Conservation (phyloP, 129 eudicot species). For the Logfia minima region DNA sequence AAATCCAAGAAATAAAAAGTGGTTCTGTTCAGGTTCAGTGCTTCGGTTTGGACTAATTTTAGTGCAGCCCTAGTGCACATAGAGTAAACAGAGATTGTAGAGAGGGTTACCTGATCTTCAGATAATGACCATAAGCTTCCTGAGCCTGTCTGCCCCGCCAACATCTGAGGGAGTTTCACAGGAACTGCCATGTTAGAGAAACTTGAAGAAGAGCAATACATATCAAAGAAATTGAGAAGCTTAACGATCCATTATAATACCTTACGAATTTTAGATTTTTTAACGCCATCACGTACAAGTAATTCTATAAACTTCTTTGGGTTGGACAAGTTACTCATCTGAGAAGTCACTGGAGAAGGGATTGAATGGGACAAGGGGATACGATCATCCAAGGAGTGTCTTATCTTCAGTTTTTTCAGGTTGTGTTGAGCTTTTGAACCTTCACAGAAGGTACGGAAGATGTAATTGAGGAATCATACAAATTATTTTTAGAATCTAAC, state of each 20-base stretch:
- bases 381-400: constrained; percentile 53
- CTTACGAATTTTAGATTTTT: constrained; percentile 67
- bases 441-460: constrained; percentile 21
- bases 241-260: constrained; percentile 27
- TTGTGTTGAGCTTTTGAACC: constrained; percentile 65
- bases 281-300: constrained; percentile 68
- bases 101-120: constrained; percentile 73
- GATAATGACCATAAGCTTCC: constrained; percentile 78
- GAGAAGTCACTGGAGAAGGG: constrained; percentile 75
- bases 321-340: constrained; percentile 82
- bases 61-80: background rate
- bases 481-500: background rate
- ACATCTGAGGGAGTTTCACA: constrained; percentile 38
- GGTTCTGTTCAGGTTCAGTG: background rate
- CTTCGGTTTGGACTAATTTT: background rate
- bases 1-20: too few species aligned
- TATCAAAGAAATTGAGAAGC: constrained; percentile 7
- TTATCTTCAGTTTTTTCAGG: constrained; percentile 62
- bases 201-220: background rate
- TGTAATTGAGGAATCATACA: background rate
- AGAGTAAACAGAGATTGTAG: background rate
- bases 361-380: constrained; percentile 51
- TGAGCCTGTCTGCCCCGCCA: constrained; percentile 60
- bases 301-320: constrained; percentile 64
- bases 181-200: constrained; percentile 13